Evolutionary conservation across 306 rosid genomes (phyloP), one percentile per base, ranked within the genome.

Genomic region (Pyrus betulifolia): DNA sequence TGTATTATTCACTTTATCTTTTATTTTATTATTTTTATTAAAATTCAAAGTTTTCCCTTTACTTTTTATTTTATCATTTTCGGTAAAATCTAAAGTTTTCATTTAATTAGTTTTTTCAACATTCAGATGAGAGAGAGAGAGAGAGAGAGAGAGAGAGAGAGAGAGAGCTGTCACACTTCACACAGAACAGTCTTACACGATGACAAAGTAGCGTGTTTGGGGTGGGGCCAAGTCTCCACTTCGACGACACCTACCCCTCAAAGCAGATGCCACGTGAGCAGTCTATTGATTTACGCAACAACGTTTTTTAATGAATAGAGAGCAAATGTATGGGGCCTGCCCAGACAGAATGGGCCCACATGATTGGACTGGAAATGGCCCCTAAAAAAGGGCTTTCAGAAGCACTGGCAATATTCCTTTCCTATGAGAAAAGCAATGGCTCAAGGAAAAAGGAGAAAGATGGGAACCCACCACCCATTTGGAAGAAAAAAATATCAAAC

Each of bases 371-470:
- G 38, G 6, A 17, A 9, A 74, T 82, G 91, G 91, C 77, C 97
- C 97, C 90, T 83, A 86, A 55, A 85, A 85, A 70, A 67, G 77
- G 75, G 31, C 74, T 60, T 79, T 72, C 70, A 61, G 78, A 51
- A 80, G 79, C 77, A 78, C 79, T 84, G 83, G 84, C 76, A 75
- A 85, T 91, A 88, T 88, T 91, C 94, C 96, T 85, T 86, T 85
- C 93, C 89, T 84, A 83, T 84, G 89, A 83, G 65, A 90, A 89
- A 90, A 92, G 92, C 88, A 86, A 83, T 85, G 87, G 89, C 78
- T 80, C 62, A 85, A 79, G 87, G 80, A 79, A 72, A 91, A 88
- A 83, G 86, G 5, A 19, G 13, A 15, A 66, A 72, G 87, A 89
- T 82, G 92, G 86, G 80, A 88, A 79, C 89, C 87, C 90, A 76